These are phyloP conservation scores for Pseudonectria foliicola DNA, from an alignment of 2,329 filamentous ascomycete genomes.

Conservation along the genomic window DNA sequence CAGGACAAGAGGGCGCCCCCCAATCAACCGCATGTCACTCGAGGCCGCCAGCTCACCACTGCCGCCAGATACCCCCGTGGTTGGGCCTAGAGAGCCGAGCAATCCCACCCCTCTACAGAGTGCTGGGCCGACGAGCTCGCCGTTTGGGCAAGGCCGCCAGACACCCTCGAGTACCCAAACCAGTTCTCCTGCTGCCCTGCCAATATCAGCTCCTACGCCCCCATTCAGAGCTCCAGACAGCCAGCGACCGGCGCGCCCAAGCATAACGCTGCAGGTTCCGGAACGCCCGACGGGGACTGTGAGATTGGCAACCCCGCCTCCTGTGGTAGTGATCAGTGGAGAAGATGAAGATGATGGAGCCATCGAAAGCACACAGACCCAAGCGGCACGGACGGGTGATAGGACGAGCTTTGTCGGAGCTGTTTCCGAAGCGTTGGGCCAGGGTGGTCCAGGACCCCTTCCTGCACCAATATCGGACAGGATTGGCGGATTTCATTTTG, in stretches of 20 bases:
- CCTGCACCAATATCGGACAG: constrained; percentile 5
- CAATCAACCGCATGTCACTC: constrained; percentile 53
- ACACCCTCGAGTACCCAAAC: constrained; percentile 1
- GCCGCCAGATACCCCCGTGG: constrained; percentile 5
- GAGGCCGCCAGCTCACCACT: constrained; percentile 38
- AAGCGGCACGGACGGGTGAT: constrained; percentile 2
- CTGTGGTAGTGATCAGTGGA: constrained; percentile 20
- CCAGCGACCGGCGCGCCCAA: constrained; percentile 27
- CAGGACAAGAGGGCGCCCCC: constrained; percentile 73
- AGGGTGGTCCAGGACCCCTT: constrained; percentile 1
- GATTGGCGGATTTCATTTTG: constrained; percentile 27
- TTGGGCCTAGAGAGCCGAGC: constrained; percentile 6
- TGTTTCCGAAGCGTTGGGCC: constrained; percentile 8
- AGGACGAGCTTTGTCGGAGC: constrained; percentile 14
- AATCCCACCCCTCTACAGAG: constrained; percentile 5
- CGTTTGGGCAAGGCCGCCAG: constrained; percentile 1
- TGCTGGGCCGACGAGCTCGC: constrained; percentile 1
- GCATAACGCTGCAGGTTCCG: constrained; percentile 34
- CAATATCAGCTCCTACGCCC: constrained; percentile 8
- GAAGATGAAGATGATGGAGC: constrained; percentile 1
- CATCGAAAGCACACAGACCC: background rate
- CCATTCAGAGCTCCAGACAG: constrained; percentile 9
- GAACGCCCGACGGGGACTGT: constrained; percentile 53
- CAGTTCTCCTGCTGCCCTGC: background rate
- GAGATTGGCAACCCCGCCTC: constrained; percentile 52